Evolutionary conservation across 2,329 filamentous ascomycete genomes (phyloP).

Genomic region (Scedosporium dehoogii): DNA sequence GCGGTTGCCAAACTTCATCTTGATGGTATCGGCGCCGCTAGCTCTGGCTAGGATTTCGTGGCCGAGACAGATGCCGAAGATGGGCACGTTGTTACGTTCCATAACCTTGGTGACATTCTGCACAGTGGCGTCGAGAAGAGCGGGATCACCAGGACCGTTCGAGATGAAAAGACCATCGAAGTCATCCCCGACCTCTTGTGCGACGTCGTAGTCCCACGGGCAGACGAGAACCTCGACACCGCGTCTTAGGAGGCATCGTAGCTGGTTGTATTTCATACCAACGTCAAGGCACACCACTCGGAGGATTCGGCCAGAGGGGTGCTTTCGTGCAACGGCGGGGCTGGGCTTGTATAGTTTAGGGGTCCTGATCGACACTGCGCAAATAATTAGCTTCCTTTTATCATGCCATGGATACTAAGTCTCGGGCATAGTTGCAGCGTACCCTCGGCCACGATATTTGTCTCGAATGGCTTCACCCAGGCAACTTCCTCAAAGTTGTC

Average conservation of each 20-base stretch:
- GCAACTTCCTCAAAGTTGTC: slow-evolving; percentile 65
- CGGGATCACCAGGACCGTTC: slow-evolving; percentile 93
- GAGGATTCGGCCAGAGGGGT: slow-evolving; percentile 78
- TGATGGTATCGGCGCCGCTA: slow-evolving; percentile 72
- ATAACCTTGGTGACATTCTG: slow-evolving; percentile 69
- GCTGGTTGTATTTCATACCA: slow-evolving; percentile 96
- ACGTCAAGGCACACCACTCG: slow-evolving; percentile 92
- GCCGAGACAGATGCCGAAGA: slow-evolving; percentile 94
- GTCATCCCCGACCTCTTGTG: slow-evolving; percentile 62
- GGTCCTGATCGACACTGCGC: slow-evolving; percentile 72
- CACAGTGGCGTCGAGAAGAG: slow-evolving; percentile 70
- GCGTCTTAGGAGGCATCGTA: slow-evolving; percentile 81
- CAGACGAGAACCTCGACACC: slow-evolving; percentile 92
- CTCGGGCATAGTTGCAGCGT: slow-evolving; percentile 12
- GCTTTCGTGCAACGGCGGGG: slow-evolving; percentile 61
- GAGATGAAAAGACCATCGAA: slow-evolving; percentile 97
- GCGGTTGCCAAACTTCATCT: slow-evolving; percentile 99
- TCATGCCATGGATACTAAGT: not conserved
- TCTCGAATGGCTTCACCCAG: slow-evolving; percentile 86
- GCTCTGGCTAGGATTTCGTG: slow-evolving; percentile 88
- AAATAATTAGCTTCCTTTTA: slow-evolving; percentile 19
- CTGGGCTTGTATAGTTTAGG: slow-evolving; percentile 79
- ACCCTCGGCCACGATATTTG: slow-evolving; percentile 93
- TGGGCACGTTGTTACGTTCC: slow-evolving; percentile 69
- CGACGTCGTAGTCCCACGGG: slow-evolving; percentile 93